Conservation (phyloP, 148 eudicot genomes). For the Fagopyrum tataricum region DNA sequence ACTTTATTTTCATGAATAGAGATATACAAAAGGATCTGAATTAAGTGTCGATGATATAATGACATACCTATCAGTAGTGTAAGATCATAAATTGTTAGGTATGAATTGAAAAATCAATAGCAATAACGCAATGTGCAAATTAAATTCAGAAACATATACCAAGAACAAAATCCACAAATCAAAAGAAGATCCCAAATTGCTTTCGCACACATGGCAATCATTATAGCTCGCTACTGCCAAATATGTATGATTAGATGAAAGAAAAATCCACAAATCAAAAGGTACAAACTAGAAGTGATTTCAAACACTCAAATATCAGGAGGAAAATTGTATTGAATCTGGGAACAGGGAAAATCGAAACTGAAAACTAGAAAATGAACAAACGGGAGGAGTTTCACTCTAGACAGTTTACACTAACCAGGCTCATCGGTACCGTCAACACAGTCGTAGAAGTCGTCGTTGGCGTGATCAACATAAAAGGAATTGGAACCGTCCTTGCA, state of each 20-base stretch:
- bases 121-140: no score
- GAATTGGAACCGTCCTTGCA: constrained; percentile 67
- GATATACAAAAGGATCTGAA: no score
- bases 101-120: no score
- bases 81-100: no score
- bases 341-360: neutral
- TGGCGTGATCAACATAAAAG: constrained; percentile 50
- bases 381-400: no score
- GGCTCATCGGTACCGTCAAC: constrained; percentile 88
- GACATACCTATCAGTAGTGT: no score
- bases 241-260: neutral
- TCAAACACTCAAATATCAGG: neutral
- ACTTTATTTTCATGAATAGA: no score
- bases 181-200: neutral
- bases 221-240: neutral
- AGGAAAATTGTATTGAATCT: neutral
- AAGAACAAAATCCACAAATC: no score
- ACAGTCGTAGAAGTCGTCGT: constrained; percentile 81
- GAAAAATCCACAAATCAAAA: no score
- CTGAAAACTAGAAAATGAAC: neutral
- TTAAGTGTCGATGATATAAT: no score
- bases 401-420: constrained; percentile 36
- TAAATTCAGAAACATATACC: no score
- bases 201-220: no score
- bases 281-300: neutral